These are phyloP conservation scores for Psilocybe cubensis DNA, from an alignment of 768 basidiomycete genomes.

Conservation along the genomic window DNA sequence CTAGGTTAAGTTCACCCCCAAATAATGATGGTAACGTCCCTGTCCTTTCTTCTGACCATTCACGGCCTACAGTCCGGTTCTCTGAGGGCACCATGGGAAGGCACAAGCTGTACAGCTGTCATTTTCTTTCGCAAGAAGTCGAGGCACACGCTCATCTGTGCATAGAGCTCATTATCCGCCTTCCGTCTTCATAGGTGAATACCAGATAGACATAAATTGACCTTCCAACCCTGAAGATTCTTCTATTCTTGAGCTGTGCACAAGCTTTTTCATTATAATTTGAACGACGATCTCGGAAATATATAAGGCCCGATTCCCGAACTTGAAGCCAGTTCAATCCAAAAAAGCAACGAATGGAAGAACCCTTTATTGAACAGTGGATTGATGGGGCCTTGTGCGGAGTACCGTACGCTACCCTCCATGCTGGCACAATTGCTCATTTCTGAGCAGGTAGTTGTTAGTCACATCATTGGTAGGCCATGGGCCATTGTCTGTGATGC, in stretches of 20 bases:
- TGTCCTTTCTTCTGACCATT: not conserved
- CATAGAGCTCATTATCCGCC: not conserved
- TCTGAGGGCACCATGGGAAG: no score
- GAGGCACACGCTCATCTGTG: not conserved
- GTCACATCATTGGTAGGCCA: not conserved
- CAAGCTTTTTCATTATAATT: not conserved
- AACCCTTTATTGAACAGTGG: not conserved
- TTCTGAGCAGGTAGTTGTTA: not conserved
- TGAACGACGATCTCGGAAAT: conserved; percentile 11
- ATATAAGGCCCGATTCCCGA: conserved; percentile 1
- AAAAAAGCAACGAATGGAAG: conserved; percentile 1
- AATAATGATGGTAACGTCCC: no score
- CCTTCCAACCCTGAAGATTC: not conserved
- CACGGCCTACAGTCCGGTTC: no score
- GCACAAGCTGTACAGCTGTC: not conserved
- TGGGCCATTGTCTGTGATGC: not conserved
- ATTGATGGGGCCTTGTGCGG: not conserved
- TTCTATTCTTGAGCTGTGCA: not conserved
- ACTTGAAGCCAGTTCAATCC: not conserved
- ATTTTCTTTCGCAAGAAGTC: not conserved
- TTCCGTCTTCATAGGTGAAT: not conserved
- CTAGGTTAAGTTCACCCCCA: no score
- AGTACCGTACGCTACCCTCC: not conserved
- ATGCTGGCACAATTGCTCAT: not conserved
- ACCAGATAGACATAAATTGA: not conserved